Base-by-base conservation (phyloP, 495 filamentous ascomycete species). In the Aspergillus hancockii region DNA sequence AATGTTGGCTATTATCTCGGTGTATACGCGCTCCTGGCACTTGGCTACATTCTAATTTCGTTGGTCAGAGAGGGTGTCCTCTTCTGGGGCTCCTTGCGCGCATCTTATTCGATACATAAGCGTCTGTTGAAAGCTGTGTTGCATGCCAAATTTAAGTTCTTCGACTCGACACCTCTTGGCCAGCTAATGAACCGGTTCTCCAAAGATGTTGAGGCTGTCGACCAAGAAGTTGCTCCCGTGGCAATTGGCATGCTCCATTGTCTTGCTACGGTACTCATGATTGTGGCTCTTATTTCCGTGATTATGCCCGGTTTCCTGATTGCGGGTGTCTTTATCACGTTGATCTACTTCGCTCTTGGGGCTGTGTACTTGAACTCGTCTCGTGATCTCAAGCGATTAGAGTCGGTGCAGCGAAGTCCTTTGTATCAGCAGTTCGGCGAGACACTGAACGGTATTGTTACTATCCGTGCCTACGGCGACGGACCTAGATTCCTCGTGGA, bases 171-270 rank as follows among this genome's bases (percentile, higher is more conserved):
- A 2, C 95, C 95, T 7, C 83, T 97, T 0, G 95, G 95, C 13
- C 94, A 97, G 72, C 81, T 99, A 62, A 98, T 98, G 90, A 99
- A 99, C 71, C 83, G 95, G 38, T 99, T 99, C 73, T 97, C 93
- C 61, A 98, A 97, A 72, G 95, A 98, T 72, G 81, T 98, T 25
- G 94, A 99, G 69, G 86, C 92, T 6, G 80, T 99, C 58, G 95
- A 99, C 61, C 95, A 99, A 71, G 94, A 98, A 69, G 89, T 98
- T 56, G 92, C 94, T 1, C 90, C 93, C 19, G 85, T 96, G 55
- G 92, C 95, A 21, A 90, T 91, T 52, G 87, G 88, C 22, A 84
- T 89, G 68, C 78, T 91, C 36, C 76, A 79, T 59, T 84, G 89
- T 66, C 62, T 91, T 30, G 87, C 83, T 6, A 88, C 87, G 4